phyloP scores from a whole-genome alignment of 306 rosid species.

The Malus fusca region DNA sequence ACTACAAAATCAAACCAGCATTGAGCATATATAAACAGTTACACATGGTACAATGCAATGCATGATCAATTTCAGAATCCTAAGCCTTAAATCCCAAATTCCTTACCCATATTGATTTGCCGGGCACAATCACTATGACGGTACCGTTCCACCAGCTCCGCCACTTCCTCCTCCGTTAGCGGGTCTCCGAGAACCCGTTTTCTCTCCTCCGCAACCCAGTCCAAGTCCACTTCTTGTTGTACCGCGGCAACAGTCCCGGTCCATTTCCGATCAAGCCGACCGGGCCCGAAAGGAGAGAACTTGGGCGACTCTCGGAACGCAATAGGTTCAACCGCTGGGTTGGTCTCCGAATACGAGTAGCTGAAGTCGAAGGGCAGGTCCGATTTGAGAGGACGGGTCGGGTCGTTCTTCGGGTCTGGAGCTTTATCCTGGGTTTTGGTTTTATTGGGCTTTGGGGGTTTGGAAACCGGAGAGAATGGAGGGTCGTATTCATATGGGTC shows the following conservation, averaged over 20 bases:
- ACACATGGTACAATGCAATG: background rate
- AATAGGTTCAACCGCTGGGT: constrained; percentile 42
- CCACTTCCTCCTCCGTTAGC: constrained; percentile 56
- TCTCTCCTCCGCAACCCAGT: constrained; percentile 37
- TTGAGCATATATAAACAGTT: background rate
- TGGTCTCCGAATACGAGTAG: constrained; percentile 68
- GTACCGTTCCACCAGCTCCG: constrained; percentile 68
- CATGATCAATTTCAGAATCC: background rate
- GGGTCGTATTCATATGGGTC: constrained; percentile 47
- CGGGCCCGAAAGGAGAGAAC: constrained; percentile 88
- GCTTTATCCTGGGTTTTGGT: constrained; percentile 2
- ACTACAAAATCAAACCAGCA: background rate
- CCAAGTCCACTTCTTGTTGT: constrained; percentile 27
- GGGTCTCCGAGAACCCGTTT: constrained; percentile 65
- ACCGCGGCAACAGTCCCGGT: constrained; percentile 61
- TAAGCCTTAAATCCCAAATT: background rate
- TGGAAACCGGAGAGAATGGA: constrained; percentile 50
- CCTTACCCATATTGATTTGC: constrained; percentile 73
- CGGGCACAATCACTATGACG: constrained; percentile 74
- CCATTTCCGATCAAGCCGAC: constrained; percentile 70
- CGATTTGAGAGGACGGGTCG: constrained; percentile 39
- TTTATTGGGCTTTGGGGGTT: constrained; percentile 26
- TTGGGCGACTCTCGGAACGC: constrained; percentile 86
- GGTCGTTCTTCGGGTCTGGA: constrained; percentile 9
- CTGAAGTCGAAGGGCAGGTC: constrained; percentile 77